Conservation (phyloP, 345 rosid genomes). For the Eucalyptus leucophloia region DNA sequence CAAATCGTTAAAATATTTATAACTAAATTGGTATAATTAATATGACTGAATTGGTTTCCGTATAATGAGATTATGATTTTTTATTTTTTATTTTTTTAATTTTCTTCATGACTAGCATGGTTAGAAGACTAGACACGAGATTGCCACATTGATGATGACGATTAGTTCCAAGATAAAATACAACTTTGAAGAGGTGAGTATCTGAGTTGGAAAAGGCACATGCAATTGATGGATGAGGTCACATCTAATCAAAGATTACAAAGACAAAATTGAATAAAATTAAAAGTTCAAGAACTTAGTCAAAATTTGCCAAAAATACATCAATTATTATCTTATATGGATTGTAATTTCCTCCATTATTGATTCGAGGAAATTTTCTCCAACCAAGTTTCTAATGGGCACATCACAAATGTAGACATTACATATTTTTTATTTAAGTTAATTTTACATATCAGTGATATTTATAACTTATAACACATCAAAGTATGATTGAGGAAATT, state of each 20-base stretch:
- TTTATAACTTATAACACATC: fast-evolving
- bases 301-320: not conserved
- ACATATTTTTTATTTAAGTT: not conserved
- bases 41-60: fast-evolving
- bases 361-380: not conserved
- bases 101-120: not conserved
- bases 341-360: not conserved
- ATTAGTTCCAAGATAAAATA: not conserved
- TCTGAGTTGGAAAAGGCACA: not conserved
- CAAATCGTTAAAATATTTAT: fast-evolving
- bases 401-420: fast-evolving
- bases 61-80: too few species aligned
- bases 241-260: not conserved
- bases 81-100: too few species aligned
- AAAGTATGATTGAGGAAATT: fast-evolving
- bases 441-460: not conserved
- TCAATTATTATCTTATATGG: not conserved
- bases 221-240: not conserved
- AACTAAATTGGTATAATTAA: fast-evolving
- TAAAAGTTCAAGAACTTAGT: fast-evolving
- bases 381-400: fast-evolving
- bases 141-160: not conserved
- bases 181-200: not conserved
- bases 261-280: not conserved
- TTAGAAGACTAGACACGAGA: not conserved